Evolutionary conservation across 495 filamentous ascomycete species (phyloP), one percentile per base, ranked within the genome.

Genomic region (Hypoxylon crocopeplum): DNA sequence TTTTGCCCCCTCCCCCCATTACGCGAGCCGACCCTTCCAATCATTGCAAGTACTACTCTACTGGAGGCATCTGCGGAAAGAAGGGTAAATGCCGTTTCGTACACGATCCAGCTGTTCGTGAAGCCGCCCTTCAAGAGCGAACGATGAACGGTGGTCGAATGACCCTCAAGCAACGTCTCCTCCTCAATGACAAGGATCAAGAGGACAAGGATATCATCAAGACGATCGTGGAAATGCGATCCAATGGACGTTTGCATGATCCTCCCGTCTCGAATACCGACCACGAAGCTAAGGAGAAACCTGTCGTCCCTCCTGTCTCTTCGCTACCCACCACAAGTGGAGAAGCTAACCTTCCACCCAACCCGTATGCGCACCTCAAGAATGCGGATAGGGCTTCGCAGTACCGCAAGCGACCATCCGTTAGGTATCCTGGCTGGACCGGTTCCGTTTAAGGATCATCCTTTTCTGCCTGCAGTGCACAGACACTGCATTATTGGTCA

Each of bases 51-150:
- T 84, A 84, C 58, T 84, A 77, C 44, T 83, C 81, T 5, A 83
- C 81, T 22, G 82, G 82, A 38, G 82, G 82, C n/a, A 83, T 72
- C 16, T 84, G 82, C 56, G 82, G 82, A 17, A 84, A 84, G 78
- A 81, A 82, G 78, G 80, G 80, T 79, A 84, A 84, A 79, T 84
- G 82, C 75, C 82, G 82, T 68, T 84, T 84, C 67, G 80, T 83
- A 40, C 82, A 84, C 61, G 82, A 84, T 57, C 70, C 76, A 3
- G 72, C 74, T 13, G 77, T 82, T 47, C 75, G 82, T 16, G 79
- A 79, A 52, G 78, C 78, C 41, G 81, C 82, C 17, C 67, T 83
- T 22, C 75, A 70, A 44, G 81, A 82, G 59, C 72, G 79, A 20
- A 80, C 79, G 44, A 64, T 70, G 50, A 83, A 83, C 62, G 78